Evolutionary conservation across 2,329 filamentous ascomycete species (phyloP).

Genomic region (Scedosporium boydii): DNA sequence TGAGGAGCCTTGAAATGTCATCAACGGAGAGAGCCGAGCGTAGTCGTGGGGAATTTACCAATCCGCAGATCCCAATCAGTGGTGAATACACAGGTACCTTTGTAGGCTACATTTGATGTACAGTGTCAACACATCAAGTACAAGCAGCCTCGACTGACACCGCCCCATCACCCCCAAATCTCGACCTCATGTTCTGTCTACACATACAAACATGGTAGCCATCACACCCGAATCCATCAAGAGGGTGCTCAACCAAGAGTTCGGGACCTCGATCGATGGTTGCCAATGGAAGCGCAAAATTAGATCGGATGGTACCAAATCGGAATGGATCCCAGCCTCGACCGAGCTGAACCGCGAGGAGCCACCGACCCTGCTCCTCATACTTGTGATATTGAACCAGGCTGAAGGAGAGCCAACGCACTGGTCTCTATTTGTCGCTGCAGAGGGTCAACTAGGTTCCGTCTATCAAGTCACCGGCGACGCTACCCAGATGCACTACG

Average conservation of each 20-base stretch:
- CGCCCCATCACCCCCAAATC: too few relatives aligned
- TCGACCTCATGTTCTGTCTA: too few relatives aligned
- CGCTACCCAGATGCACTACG: background rate
- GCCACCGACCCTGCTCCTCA: background rate
- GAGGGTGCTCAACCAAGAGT: conserved; percentile 1
- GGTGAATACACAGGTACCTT: too few relatives aligned
- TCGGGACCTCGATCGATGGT: background rate
- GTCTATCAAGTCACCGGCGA: conserved; percentile 2
- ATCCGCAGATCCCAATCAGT: too few relatives aligned
- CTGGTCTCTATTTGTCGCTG: background rate
- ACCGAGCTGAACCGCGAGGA: background rate
- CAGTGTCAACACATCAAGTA: too few relatives aligned
- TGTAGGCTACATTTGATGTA: too few relatives aligned
- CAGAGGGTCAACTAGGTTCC: background rate
- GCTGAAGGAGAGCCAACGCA: background rate
- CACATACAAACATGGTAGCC: background rate
- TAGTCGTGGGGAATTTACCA: too few relatives aligned
- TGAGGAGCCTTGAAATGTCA: too few relatives aligned
- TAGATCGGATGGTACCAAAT: background rate
- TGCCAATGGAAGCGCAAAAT: background rate
- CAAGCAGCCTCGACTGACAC: too few relatives aligned
- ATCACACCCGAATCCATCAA: background rate
- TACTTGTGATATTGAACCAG: background rate
- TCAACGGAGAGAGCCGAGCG: too few relatives aligned
- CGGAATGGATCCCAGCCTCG: background rate